A percentile compares a stretch with the other conserved stretches of the same genome.
Conservation (phyloP, 2,329 filamentous ascomycete species). For the Helminthosporium solani region DNA sequence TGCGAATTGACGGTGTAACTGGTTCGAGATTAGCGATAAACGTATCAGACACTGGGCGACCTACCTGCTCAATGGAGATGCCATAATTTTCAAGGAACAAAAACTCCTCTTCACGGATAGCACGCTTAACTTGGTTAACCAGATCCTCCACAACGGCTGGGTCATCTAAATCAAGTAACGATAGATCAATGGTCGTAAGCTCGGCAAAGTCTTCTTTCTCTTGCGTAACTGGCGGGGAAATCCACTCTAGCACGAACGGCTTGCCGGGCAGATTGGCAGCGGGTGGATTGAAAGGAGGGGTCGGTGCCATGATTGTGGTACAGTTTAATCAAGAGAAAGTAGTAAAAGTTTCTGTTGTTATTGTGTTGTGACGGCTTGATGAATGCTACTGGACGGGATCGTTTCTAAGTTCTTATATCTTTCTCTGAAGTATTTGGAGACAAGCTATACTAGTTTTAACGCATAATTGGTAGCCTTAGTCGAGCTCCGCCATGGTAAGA, state of each 20-base stretch:
- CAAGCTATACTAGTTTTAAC: not conserved
- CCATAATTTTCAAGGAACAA: slow-evolving; percentile 54
- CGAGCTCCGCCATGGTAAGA: slow-evolving; percentile 8
- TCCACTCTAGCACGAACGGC: slow-evolving; percentile 23
- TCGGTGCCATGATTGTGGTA: slow-evolving; percentile 16
- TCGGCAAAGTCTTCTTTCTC: slow-evolving; percentile 46
- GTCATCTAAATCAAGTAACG: slow-evolving; percentile 33
- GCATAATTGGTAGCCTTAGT: not conserved
- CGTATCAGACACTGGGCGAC: too few relatives aligned
- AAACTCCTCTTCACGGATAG: slow-evolving; percentile 38
- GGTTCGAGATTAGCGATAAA: not conserved
- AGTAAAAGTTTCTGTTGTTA: not conserved
- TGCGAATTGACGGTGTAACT: slow-evolving; percentile 53
- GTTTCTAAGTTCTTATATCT: slow-evolving; percentile 1
- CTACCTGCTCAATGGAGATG: slow-evolving; percentile 45
- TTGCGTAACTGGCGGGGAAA: slow-evolving; percentile 49
- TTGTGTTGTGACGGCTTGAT: not conserved
- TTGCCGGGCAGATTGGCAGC: slow-evolving; percentile 22
- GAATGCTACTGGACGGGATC: not conserved
- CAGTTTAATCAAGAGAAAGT: not conserved
- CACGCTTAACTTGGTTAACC: slow-evolving; percentile 42
- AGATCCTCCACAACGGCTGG: slow-evolving; percentile 45
- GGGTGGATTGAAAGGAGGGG: slow-evolving; percentile 21
- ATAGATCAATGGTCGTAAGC: slow-evolving; percentile 35
- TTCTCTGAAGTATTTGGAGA: too few relatives aligned